A percentile compares a stretch with the other conserved stretches of the same genome.
phyloP scores from a whole-genome alignment of 306 rosid species.

The Begonia peltatifolia region DNA sequence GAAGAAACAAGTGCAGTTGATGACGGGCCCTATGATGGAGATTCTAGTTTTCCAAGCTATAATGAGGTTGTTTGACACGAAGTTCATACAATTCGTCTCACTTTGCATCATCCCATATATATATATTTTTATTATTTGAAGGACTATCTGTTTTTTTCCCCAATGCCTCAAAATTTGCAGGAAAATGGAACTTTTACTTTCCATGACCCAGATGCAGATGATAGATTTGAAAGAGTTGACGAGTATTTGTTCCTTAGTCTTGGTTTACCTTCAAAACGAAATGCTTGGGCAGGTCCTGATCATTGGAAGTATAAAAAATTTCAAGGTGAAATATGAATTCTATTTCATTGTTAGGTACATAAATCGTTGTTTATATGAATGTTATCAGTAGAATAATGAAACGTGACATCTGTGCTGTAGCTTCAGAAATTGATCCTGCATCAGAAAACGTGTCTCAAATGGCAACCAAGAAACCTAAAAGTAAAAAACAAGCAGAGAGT shows the following conservation, averaged over 20 bases:
- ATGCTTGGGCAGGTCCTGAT: slow-evolving; percentile 98
- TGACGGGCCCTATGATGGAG: slow-evolving; percentile 34
- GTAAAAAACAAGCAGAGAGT: slow-evolving; percentile 37
- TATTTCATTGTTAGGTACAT: slow-evolving; percentile 1
- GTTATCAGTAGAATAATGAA: slow-evolving; percentile 10
- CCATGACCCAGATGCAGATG: slow-evolving; percentile 32
- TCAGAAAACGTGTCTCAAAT: slow-evolving; percentile 32
- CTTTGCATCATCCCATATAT: neutral
- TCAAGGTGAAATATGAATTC: slow-evolving; percentile 33
- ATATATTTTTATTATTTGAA: slow-evolving; percentile 7
- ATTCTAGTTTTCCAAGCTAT: slow-evolving; percentile 42
- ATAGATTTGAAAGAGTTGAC: slow-evolving; percentile 54
- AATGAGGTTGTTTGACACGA: slow-evolving; percentile 39
- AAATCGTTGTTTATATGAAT: slow-evolving; percentile 4
- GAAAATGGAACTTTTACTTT: slow-evolving; percentile 40
- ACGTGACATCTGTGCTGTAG: slow-evolving; percentile 20
- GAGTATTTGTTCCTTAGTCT: slow-evolving; percentile 56
- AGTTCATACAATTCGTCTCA: slow-evolving; percentile 2
- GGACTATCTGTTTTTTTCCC: slow-evolving; percentile 10
- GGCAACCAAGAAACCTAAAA: slow-evolving; percentile 32
- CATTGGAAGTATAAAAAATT: slow-evolving; percentile 79
- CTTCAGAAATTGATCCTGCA: slow-evolving; percentile 36
- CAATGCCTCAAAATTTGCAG: slow-evolving; percentile 26
- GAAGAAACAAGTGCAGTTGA: slow-evolving; percentile 38
- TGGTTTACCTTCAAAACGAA: slow-evolving; percentile 59